These are phyloP conservation scores for Parathielavia hyrcaniae DNA, from an alignment of 495 filamentous ascomycete genomes.

Conservation along the genomic window DNA sequence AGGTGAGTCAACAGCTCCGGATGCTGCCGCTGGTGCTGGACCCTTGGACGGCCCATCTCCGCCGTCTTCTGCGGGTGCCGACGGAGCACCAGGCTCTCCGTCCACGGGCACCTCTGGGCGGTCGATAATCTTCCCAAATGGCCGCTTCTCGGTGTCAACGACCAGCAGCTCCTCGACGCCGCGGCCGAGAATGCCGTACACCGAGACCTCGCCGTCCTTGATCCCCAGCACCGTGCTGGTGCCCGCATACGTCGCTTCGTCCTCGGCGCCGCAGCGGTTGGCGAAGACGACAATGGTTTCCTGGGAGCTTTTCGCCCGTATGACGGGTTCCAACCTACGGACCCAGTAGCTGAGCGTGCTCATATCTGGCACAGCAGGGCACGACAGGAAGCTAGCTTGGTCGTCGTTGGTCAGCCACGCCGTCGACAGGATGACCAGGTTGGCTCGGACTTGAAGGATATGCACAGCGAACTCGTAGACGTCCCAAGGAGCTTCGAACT, in stretches of 20 bases:
- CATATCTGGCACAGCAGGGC: conserved; percentile 58
- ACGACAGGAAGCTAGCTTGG: conserved; percentile 39
- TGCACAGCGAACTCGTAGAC: conserved; percentile 81
- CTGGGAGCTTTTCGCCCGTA: conserved; percentile 48
- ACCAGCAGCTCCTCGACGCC: conserved; percentile 59
- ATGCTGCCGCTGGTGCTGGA: neutral
- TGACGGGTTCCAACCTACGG: conserved; percentile 66
- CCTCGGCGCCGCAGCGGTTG: conserved; percentile 74
- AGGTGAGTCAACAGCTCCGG: conserved; percentile 1
- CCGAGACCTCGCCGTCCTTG: conserved; percentile 56
- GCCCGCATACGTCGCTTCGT: conserved; percentile 70
- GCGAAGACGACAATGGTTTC: conserved; percentile 76
- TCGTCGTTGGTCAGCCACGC: conserved; percentile 72
- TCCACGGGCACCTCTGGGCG: conserved; percentile 5
- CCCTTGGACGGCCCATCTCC: conserved; percentile 2
- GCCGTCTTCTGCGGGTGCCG: neutral
- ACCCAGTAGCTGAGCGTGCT: conserved; percentile 86
- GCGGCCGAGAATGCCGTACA: conserved; percentile 61
- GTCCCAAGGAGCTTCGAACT: conserved; percentile 69
- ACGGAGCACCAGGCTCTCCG: neutral
- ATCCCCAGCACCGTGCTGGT: conserved; percentile 80
- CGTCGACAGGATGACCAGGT: conserved; percentile 77
- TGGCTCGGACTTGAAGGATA: conserved; percentile 55
- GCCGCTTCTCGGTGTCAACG: conserved; percentile 49
- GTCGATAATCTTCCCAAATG: conserved; percentile 30